Conservation (phyloP, 2,329 filamentous ascomycete species). For the Botrytis byssoidea region DNA sequence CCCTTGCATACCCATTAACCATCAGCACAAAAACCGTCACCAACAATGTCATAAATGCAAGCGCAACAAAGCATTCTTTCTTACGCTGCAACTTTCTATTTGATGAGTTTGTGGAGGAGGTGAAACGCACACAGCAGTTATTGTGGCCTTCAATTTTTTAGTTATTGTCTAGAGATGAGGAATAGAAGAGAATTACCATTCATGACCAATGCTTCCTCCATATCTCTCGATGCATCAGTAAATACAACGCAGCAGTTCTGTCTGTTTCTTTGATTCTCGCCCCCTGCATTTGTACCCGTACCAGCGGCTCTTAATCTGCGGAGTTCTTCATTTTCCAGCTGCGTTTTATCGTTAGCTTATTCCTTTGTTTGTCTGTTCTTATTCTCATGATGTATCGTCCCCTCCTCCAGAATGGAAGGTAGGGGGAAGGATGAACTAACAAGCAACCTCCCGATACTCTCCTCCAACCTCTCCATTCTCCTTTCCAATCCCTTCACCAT, state of each 20-base stretch:
- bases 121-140: slow-evolving; percentile 33
- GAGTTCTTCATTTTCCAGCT: slow-evolving; percentile 17
- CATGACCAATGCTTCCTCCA: slow-evolving; percentile 21
- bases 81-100: background rate
- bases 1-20: background rate
- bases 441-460: slow-evolving; percentile 33
- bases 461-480: slow-evolving; percentile 35
- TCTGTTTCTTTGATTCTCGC: background rate
- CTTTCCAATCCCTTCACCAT: slow-evolving; percentile 31
- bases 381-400: background rate
- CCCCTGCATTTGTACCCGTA: background rate
- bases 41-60: background rate
- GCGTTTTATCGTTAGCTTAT: background rate
- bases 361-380: no score
- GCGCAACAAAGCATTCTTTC: background rate
- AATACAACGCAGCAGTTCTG: slow-evolving; percentile 35
- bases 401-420: background rate
- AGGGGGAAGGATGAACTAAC: slow-evolving; percentile 18
- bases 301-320: background rate
- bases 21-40: background rate
- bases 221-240: slow-evolving; percentile 31
- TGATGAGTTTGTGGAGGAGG: background rate
- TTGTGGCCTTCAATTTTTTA: background rate
- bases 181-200: background rate
- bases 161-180: no score